Base-by-base conservation (phyloP, 257 asterid genomes). In the Verbena officinalis region DNA sequence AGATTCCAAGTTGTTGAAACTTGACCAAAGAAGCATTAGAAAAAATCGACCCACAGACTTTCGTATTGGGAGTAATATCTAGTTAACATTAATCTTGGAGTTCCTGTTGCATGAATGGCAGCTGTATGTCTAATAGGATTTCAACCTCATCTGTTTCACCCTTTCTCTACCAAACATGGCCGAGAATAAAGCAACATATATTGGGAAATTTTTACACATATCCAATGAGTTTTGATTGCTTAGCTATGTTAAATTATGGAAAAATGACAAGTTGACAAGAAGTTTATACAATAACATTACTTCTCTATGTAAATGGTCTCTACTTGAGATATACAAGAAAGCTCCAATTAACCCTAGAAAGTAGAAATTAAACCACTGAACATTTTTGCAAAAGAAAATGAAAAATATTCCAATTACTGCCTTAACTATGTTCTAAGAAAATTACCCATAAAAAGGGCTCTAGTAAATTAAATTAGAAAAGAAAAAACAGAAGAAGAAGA, bases 91-190 rank as follows among this genome's bases (percentile, higher is more conserved):
- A n/a, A n/a, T n/a, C n/a, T n/a, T n/a, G n/a, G n/a, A n/a, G n/a
- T n/a, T n/a, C n/a, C 23, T 46, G 27, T 44, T 62, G 68, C 68
- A 62, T 62, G 68, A 46, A 10, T 9, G 52, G 51, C 65, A 59
- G 8, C 30, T 39, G n/a, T n/a, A n/a, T n/a, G 65, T 59, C 65
- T 27, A 46, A 20, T 5, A 51, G 13, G 15, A 46, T 19, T 38
- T 54, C 68, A 46, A 5, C 12, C 34, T 21, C 48, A 42, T 5
- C 45, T 44, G 19, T 23, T 44, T 61, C 55, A 16, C 43, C 55
- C 27, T 61, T 44, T 30, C 7, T 7, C 36, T 2, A 30, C 36
- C 36, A 7, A 7, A 30, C n/a, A n/a, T n/a, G n/a, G n/a, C n/a
- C n/a, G n/a, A n/a, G n/a, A n/a, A n/a, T n/a, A n/a, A n/a, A n/a